A percentile compares a stretch with the other conserved stretches of the same genome.
Conservation (phyloP, 2,329 filamentous ascomycete species). For the Botrytis fragariae region DNA sequence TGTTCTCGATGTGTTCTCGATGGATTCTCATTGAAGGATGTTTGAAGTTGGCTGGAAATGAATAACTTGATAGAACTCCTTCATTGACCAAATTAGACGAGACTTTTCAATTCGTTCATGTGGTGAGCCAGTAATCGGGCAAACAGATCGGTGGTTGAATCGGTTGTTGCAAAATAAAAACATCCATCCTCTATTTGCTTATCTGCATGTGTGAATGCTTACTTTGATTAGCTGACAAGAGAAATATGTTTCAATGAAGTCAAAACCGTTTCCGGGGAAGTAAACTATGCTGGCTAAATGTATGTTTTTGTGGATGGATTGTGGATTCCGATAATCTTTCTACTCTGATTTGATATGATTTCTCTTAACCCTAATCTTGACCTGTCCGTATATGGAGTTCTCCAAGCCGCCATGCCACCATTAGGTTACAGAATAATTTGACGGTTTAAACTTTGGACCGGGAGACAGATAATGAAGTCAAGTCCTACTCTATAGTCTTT, state of each 20-base stretch:
- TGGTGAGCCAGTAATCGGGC: background rate
- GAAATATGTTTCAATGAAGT: background rate
- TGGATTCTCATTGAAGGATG: background rate
- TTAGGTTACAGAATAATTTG: background rate
- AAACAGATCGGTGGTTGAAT: background rate
- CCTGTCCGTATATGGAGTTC: background rate
- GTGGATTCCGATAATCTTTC: background rate
- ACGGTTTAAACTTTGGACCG: background rate
- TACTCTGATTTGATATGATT: background rate
- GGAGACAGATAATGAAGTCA: background rate
- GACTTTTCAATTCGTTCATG: background rate
- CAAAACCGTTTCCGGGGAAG: slow-evolving; percentile 12
- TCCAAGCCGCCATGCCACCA: background rate
- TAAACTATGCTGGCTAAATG: background rate
- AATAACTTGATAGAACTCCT: background rate
- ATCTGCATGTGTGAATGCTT: background rate
- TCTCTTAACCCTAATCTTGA: background rate
- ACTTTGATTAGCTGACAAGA: background rate
- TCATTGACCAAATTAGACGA: slow-evolving; percentile 3
- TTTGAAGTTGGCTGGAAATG: background rate
- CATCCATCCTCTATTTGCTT: background rate
- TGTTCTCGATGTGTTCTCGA: background rate
- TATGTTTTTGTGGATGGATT: background rate
- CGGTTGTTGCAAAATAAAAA: background rate
- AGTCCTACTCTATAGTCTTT: background rate